Evolutionary conservation across 2,329 filamentous ascomycete genomes (phyloP), one percentile per base, ranked within the genome.

Genomic region (Penicillium sclerotiorum): DNA sequence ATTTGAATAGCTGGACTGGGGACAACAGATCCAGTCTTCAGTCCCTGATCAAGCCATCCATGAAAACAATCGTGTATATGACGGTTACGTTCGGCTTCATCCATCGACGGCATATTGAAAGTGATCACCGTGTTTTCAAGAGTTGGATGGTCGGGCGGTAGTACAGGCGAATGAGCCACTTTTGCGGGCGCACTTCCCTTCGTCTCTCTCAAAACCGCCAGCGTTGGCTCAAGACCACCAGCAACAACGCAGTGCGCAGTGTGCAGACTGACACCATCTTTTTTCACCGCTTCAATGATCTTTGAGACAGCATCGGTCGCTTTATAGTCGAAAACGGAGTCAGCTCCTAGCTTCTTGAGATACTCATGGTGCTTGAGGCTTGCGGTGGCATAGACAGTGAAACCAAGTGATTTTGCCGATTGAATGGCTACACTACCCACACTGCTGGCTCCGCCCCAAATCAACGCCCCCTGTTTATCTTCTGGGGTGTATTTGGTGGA

Each of bases 401-500:
- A 74, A 3, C 73, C 73, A 27, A 73, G 64, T 13, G 66, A 64
- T n/a, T 64, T 64, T 11, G 77, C 67, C 25, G 71, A 68, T 45
- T 78, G 58, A 12, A 60, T 22, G 1, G 58, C 49, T 12, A 55
- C 35, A 2, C 45, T 47, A 5, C 58, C 58, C n/a, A 76, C 71
- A 5, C 70, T 73, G 8, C 68, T 71, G 1, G 70, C 66, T 3
- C 67, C 74, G 9, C 73, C 75, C 70, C 73, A 77, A 27, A 77
- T 61, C 28, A 77, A 50, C 12, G 76, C 27, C 1, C 15, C 41
- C 17, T 44, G 17, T 12, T 22, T 64, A 8, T 64, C 55, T 21
- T 46, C 42, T 0, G 64, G 45, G 8, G 44, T 52, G 33, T 61
- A 62, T 28, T 37, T 41, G 1, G 38, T 41, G 12, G 20, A 52